Conservation (phyloP, 2,329 filamentous ascomycete species). For the Alternaria triticimaculans region DNA sequence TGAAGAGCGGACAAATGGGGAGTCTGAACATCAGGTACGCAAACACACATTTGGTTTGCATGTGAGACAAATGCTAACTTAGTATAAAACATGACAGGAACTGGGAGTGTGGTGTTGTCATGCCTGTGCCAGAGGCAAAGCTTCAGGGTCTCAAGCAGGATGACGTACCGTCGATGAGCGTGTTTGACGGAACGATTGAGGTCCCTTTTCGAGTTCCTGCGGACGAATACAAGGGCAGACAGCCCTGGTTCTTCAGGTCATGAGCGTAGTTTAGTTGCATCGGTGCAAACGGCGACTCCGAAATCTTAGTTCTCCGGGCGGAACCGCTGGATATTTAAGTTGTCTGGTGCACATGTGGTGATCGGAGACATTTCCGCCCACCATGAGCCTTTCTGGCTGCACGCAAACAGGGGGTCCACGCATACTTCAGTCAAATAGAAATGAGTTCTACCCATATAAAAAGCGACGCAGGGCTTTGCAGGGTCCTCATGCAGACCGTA, state of each 20-base stretch:
- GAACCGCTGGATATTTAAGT: not conserved
- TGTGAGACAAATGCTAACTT: not conserved
- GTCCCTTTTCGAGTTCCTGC: slow-evolving; percentile 70
- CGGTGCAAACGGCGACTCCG: not conserved
- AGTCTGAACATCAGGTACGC: slow-evolving; percentile 66
- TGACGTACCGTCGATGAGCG: slow-evolving; percentile 47
- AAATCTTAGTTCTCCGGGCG: not conserved
- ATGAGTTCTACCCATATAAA: not conserved
- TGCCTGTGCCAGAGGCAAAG: slow-evolving; percentile 60
- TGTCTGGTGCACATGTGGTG: not conserved
- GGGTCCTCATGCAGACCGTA: not conserved
- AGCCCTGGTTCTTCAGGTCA: slow-evolving; percentile 54
- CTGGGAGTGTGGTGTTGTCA: slow-evolving; percentile 92
- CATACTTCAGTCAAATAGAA: too few relatives aligned
- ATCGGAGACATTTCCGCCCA: not conserved
- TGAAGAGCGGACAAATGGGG: slow-evolving; percentile 68
- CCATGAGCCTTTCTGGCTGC: not conserved
- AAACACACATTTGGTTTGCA: not conserved
- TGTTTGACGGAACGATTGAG: slow-evolving; percentile 64
- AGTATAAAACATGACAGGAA: slow-evolving; percentile 63
- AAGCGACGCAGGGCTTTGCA: not conserved
- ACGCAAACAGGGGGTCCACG: not conserved
- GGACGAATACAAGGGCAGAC: slow-evolving; percentile 53
- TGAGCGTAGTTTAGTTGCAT: not conserved
- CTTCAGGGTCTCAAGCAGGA: slow-evolving; percentile 15